Conservation (phyloP, 1,284 basidiomycete genomes). For the Amylostereum areolatum region DNA sequence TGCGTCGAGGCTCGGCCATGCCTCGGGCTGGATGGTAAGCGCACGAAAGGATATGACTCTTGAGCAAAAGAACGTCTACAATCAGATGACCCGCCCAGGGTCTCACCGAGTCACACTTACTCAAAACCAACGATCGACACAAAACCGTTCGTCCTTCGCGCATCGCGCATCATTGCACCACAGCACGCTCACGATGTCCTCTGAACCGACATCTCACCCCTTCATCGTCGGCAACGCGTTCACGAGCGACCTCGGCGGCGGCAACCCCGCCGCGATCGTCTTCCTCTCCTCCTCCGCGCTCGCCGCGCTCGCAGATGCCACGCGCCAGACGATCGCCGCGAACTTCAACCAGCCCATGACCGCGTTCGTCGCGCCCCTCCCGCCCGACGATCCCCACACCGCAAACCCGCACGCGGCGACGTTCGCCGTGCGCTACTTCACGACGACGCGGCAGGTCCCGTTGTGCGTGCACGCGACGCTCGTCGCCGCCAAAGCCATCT, state of each 20-base stretch:
- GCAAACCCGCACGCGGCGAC: not conserved
- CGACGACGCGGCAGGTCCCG: not conserved
- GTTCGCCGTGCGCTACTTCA: slow-evolving; percentile 1
- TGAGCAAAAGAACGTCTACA: too few relatives aligned
- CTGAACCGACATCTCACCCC: not conserved
- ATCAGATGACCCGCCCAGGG: too few relatives aligned
- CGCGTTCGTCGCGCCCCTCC: slow-evolving; percentile 29
- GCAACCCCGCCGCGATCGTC: slow-evolving; percentile 49
- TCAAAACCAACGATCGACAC: too few relatives aligned
- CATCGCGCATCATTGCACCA: too few relatives aligned
- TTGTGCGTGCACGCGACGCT: not conserved
- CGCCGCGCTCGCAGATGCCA: slow-evolving; percentile 17
- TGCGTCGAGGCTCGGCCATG: too few relatives aligned
- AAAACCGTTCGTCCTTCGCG: too few relatives aligned
- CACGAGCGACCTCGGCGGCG: slow-evolving; percentile 32
- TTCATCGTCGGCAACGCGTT: slow-evolving; percentile 44
- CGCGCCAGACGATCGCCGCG: slow-evolving; percentile 28
- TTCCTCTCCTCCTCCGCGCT: slow-evolving; percentile 21
- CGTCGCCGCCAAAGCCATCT: not conserved
- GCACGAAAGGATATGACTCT: too few relatives aligned
- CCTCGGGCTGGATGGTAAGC: too few relatives aligned
- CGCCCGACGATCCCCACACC: not conserved
- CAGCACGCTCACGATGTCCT: not conserved
- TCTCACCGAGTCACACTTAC: too few relatives aligned
- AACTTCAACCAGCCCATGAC: slow-evolving; percentile 46